These are phyloP conservation scores for Dendrobium nobile DNA, from an alignment of 106 monocot species.

Conservation along the genomic window DNA sequence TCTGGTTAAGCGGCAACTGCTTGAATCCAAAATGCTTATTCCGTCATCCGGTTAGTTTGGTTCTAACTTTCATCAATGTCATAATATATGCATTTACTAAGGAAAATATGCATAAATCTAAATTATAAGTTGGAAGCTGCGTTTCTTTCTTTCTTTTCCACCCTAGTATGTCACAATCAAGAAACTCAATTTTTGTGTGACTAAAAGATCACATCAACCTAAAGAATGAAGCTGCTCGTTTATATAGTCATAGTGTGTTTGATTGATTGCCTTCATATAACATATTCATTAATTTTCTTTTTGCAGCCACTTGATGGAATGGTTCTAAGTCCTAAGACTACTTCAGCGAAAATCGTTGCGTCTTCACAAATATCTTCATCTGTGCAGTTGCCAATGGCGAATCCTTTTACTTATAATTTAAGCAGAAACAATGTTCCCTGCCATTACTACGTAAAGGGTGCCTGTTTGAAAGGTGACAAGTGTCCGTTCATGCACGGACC, in stretches of 20 bases:
- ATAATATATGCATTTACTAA: neutral
- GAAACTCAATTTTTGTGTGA: neutral
- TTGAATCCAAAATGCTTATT: conserved; percentile 75
- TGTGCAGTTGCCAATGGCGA: conserved; percentile 10
- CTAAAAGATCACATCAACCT: neutral
- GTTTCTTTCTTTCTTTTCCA: neutral
- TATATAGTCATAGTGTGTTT: neutral
- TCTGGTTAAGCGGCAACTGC: conserved; percentile 73
- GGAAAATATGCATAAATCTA: too few relatives aligned
- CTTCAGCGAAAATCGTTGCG: conserved; percentile 18
- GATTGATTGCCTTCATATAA: neutral
- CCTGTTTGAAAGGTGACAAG: conserved; percentile 49
- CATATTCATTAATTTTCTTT: conserved; percentile 4
- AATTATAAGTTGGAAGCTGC: too few relatives aligned
- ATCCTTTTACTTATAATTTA: conserved; percentile 16
- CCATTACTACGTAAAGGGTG: conserved; percentile 48
- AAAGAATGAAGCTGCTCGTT: neutral
- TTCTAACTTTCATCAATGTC: neutral
- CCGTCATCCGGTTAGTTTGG: conserved; percentile 65
- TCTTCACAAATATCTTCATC: conserved; percentile 1
- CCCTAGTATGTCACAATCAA: neutral
- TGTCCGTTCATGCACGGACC: conserved; percentile 49
- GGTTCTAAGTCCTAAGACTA: conserved; percentile 19
- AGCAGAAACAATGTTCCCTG: conserved; percentile 47
- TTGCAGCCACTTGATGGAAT: conserved; percentile 78